These are phyloP conservation scores for Cryphonectria japonica DNA, from an alignment of 2,329 filamentous ascomycete genomes.

Conservation along the genomic window DNA sequence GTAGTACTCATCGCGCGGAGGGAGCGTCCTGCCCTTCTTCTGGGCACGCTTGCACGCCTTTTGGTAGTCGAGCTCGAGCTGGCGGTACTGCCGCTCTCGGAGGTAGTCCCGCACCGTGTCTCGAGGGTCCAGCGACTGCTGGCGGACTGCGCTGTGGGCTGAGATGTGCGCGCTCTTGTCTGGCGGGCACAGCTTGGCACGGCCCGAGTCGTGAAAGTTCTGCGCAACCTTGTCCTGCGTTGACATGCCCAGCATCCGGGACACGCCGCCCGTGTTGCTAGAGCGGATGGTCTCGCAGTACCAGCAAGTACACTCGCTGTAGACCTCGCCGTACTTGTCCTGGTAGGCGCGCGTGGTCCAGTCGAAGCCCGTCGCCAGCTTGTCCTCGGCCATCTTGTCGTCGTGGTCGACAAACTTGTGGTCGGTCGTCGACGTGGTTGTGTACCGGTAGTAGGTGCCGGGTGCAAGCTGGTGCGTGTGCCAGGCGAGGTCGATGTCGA, in stretches of 20 bases:
- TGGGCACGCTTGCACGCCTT: conserved; percentile 55
- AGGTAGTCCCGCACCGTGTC: conserved; percentile 44
- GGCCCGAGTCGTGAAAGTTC: conserved; percentile 52
- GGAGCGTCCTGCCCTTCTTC: conserved; percentile 53
- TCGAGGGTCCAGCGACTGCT: conserved; percentile 34
- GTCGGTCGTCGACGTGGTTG: conserved; percentile 42
- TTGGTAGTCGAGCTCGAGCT: conserved; percentile 59
- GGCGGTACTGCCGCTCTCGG: conserved; percentile 37
- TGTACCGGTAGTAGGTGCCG: conserved; percentile 63
- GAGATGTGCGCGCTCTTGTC: conserved; percentile 71
- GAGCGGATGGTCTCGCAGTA: conserved; percentile 76
- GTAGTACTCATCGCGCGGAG: conserved; percentile 53
- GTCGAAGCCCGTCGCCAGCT: conserved; percentile 67
- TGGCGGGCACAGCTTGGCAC: conserved; percentile 54
- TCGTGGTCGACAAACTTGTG: conserved; percentile 75
- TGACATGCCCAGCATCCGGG: conserved; percentile 49
- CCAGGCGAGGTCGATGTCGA: conserved; percentile 78
- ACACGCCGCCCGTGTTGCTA: conserved; percentile 53
- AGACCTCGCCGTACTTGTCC: conserved; percentile 65
- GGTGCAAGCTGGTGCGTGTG: conserved; percentile 80
- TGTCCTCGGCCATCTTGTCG: conserved; percentile 76
- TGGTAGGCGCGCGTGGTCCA: conserved; percentile 75
- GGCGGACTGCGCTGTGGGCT: conserved; percentile 67
- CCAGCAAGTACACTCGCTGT: conserved; percentile 81
- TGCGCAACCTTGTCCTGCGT: conserved; percentile 51